phyloP scores from a whole-genome alignment of 805 yeast species.

The Candida maesae region DNA sequence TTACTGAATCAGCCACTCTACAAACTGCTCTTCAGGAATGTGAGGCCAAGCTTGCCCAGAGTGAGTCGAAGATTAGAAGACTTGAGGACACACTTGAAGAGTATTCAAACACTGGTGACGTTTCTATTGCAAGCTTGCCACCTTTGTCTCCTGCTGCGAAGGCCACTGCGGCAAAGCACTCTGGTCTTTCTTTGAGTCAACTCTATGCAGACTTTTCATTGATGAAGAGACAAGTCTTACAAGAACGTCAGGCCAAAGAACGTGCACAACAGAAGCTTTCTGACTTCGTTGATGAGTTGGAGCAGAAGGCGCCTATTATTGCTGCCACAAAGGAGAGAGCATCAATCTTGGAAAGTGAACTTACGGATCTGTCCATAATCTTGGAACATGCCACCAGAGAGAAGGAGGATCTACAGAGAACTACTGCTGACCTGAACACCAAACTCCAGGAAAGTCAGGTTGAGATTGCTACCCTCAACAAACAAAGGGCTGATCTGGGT shows the following conservation, averaged over 20 bases:
- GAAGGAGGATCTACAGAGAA: conserved; percentile 34
- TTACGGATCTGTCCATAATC: conserved; percentile 50
- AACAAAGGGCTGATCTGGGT: conserved; percentile 68
- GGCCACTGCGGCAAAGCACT: conserved; percentile 41
- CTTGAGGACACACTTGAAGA: conserved; percentile 44
- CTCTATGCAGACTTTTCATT: conserved; percentile 61
- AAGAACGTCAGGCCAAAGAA: conserved; percentile 69
- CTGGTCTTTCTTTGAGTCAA: conserved; percentile 61
- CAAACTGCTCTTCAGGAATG: conserved; percentile 56
- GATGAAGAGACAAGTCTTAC: conserved; percentile 59
- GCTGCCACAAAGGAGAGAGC: conserved; percentile 62
- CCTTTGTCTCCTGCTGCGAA: conserved; percentile 56
- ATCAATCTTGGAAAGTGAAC: conserved; percentile 49
- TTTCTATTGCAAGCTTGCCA: conserved; percentile 23
- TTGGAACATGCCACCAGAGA: conserved; percentile 53
- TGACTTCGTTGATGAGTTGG: conserved; percentile 69
- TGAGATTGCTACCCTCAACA: conserved; percentile 41
- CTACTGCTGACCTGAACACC: conserved; percentile 19
- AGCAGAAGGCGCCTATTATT: conserved; percentile 72
- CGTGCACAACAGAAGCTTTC: conserved; percentile 68
- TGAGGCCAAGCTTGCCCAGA: conserved; percentile 39
- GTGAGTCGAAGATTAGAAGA: conserved; percentile 40
- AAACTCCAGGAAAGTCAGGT: conserved; percentile 32
- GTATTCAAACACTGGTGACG: conserved; percentile 27
- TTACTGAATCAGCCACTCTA: conserved; percentile 58